Conservation (phyloP, 176 grass and related monocot genomes). For the Triticum urartu region DNA sequence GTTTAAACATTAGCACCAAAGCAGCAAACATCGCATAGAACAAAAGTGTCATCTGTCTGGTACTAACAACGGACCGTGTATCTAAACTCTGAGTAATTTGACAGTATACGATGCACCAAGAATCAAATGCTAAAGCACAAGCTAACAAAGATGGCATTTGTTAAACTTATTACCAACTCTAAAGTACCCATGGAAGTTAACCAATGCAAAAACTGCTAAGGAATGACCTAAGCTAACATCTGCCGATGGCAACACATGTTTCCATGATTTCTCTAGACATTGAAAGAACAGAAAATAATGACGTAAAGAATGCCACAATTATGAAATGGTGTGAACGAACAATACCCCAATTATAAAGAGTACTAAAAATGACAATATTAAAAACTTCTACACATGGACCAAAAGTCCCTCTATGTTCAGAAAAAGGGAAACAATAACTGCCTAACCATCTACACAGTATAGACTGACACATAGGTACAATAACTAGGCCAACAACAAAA, state of each 20-base stretch:
- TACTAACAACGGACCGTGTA: not conserved
- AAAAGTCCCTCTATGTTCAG: not conserved
- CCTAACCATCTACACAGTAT: not conserved
- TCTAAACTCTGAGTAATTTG: not conserved
- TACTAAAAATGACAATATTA: constrained; percentile 12
- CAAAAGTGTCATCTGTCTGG: not conserved
- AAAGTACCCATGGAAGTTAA: not conserved
- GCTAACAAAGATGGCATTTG: not conserved
- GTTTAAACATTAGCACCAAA: constrained; percentile 18
- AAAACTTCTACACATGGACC: not conserved
- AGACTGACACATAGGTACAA: not conserved
- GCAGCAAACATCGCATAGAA: not conserved
- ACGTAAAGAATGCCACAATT: not conserved
- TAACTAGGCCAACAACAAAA: not conserved
- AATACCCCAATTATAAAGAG: constrained; percentile 14
- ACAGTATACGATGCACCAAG: not conserved
- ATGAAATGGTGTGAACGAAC: not conserved
- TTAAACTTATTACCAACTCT: not conserved
- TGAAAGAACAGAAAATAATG: not conserved
- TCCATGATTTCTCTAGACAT: constrained; percentile 25
- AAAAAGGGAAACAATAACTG: not conserved
- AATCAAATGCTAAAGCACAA: constrained; percentile 22
- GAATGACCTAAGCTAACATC: not conserved
- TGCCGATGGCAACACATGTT: not conserved
- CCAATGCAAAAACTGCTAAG: not conserved